Percentiles rank a stretch among this genome's conserved stretches.
These are phyloP conservation scores for Aspergillus wentii DNA, from an alignment of 495 filamentous ascomycete genomes.

Conservation along the genomic window DNA sequence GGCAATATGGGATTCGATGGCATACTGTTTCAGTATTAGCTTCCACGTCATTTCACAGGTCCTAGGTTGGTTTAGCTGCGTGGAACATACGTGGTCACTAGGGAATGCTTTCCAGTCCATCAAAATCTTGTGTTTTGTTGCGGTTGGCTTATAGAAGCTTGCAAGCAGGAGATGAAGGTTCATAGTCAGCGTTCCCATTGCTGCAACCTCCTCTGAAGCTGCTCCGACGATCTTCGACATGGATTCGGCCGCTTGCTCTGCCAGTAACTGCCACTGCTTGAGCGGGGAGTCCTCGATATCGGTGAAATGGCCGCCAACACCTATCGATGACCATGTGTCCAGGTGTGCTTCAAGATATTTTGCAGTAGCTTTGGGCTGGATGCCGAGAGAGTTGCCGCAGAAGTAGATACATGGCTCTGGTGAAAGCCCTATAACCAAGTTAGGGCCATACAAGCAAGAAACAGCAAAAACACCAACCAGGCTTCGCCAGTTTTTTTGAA, in stretches of 20 bases:
- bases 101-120: slow-evolving; percentile 94
- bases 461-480: slow-evolving; percentile 19
- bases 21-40: too few species aligned
- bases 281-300: slow-evolving; percentile 69
- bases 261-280: slow-evolving; percentile 71
- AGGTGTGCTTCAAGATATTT: slow-evolving; percentile 74
- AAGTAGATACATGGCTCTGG: slow-evolving; percentile 66
- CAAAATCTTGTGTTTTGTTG: slow-evolving; percentile 76
- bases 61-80: not conserved
- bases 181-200: slow-evolving; percentile 89
- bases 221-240: slow-evolving; percentile 86
- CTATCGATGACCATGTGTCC: slow-evolving; percentile 83
- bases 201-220: slow-evolving; percentile 67
- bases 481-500: slow-evolving; percentile 55
- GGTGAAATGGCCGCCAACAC: slow-evolving; percentile 87
- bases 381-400: slow-evolving; percentile 90
- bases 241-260: slow-evolving; percentile 62
- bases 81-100: slow-evolving; percentile 68
- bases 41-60: too few species aligned
- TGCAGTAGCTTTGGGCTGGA: slow-evolving; percentile 74
- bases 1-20: slow-evolving; percentile 81
- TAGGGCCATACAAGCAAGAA: slow-evolving; percentile 8
- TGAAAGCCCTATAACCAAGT: slow-evolving; percentile 30
- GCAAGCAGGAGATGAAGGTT: slow-evolving; percentile 89
- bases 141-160: slow-evolving; percentile 80